These are phyloP conservation scores for Apiospora pterosperma DNA, from an alignment of 2,329 filamentous ascomycete genomes.

Conservation along the genomic window DNA sequence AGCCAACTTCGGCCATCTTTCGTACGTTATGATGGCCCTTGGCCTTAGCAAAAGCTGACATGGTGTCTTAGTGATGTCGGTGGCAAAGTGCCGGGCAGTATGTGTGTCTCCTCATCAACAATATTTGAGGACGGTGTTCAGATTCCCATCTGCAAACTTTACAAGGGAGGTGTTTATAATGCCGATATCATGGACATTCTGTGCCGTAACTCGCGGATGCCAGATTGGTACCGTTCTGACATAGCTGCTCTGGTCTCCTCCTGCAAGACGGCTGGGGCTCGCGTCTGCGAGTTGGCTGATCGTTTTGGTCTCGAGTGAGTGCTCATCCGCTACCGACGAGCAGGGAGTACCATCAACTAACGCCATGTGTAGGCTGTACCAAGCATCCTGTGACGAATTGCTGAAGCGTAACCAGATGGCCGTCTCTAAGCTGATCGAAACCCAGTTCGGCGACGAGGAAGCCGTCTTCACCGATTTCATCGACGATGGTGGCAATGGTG, in stretches of 20 bases:
- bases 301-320: slow-evolving; percentile 36
- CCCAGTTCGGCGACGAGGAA: slow-evolving; percentile 37
- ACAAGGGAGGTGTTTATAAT: slow-evolving; percentile 39
- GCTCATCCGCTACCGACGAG: neutral
- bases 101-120: slow-evolving; percentile 45
- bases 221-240: slow-evolving; percentile 46
- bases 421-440: slow-evolving; percentile 42
- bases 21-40: slow-evolving; percentile 13
- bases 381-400: slow-evolving; percentile 40
- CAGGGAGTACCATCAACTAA: neutral
- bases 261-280: slow-evolving; percentile 39
- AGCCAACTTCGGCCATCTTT: slow-evolving; percentile 48
- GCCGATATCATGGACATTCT: slow-evolving; percentile 39
- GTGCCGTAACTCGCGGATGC: slow-evolving; percentile 44
- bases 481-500: slow-evolving; percentile 43
- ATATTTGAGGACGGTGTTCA: slow-evolving; percentile 48
- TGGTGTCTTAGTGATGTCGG: slow-evolving; percentile 26
- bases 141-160: slow-evolving; percentile 46
- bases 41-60: neutral
- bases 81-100: slow-evolving; percentile 46
- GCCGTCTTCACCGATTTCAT: slow-evolving; percentile 46
- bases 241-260: slow-evolving; percentile 43
- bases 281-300: slow-evolving; percentile 41
- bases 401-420: slow-evolving; percentile 40
- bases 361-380: slow-evolving; percentile 28